A percentile compares a stretch with the other conserved stretches of the same genome.
Conservation (phyloP, 78 protist genomes). For the Dictyostelium intermedium region DNA sequence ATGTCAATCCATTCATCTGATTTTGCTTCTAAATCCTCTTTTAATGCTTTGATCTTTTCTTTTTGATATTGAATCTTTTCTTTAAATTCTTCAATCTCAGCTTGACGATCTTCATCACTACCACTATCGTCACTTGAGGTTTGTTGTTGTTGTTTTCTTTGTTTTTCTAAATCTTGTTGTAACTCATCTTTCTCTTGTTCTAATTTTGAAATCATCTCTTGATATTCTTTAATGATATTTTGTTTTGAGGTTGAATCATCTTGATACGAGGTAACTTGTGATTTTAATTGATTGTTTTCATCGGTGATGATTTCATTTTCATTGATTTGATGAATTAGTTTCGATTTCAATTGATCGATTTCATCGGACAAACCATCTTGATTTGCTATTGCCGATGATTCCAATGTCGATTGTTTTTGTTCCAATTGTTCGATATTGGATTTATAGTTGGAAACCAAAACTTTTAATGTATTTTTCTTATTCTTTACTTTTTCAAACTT, state of each 20-base stretch:
- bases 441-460: not conserved
- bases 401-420: not conserved
- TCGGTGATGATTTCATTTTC: not conserved
- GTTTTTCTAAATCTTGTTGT: not conserved
- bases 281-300: conserved; percentile 19
- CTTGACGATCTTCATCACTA: not conserved
- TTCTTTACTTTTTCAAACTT: conserved; percentile 3
- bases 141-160: not conserved
- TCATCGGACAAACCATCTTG: not conserved
- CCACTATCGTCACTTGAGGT: not conserved
- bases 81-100: conserved; percentile 9
- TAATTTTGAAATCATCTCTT: conserved; percentile 21
- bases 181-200: conserved; percentile 22
- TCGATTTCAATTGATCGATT: not conserved
- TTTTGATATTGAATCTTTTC: conserved; percentile 54
- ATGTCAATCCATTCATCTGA: conserved; percentile 46
- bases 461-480: not conserved
- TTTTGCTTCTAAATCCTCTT: conserved; percentile 49
- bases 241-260: conserved; percentile 3
- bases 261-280: conserved; percentile 17
- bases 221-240: conserved; percentile 11
- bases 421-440: conserved; percentile 7
- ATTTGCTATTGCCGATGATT: not conserved
- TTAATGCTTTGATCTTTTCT: conserved; percentile 43
- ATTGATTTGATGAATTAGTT: not conserved